Percentiles rank a stretch among this genome's conserved stretches.
These are phyloP conservation scores for Waltergamsia citrina DNA, from an alignment of 2,329 filamentous ascomycete species.

Conservation along the genomic window DNA sequence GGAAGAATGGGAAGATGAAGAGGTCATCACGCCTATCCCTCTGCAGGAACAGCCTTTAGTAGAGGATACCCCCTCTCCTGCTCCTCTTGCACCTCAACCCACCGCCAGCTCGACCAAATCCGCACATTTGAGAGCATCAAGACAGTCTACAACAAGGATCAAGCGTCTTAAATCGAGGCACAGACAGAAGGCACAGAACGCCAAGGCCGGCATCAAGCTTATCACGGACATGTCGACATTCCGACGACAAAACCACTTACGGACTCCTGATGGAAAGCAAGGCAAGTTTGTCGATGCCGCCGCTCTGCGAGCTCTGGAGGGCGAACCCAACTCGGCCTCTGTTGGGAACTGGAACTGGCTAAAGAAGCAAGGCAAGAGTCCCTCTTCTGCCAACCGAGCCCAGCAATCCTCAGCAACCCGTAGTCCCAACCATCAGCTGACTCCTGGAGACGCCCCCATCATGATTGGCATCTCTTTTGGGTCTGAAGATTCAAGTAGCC, in stretches of 20 bases:
- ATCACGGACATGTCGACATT: slow-evolving; percentile 58
- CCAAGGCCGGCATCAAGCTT: slow-evolving; percentile 54
- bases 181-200: slow-evolving; percentile 51
- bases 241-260: slow-evolving; percentile 30
- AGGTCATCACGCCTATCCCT: slow-evolving; percentile 28
- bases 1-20: slow-evolving; percentile 46
- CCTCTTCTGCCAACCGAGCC: slow-evolving; percentile 14
- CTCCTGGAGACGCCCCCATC: slow-evolving; percentile 61
- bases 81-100: background rate
- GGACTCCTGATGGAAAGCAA: slow-evolving; percentile 18
- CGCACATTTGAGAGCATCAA: background rate
- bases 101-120: background rate
- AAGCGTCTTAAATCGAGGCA: slow-evolving; percentile 46
- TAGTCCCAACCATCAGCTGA: slow-evolving; percentile 37
- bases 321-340: slow-evolving; percentile 40
- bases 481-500: slow-evolving; percentile 20
- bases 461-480: slow-evolving; percentile 62
- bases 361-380: slow-evolving; percentile 25
- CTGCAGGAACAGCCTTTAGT: slow-evolving; percentile 21
- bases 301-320: slow-evolving; percentile 50
- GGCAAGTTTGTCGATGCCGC: slow-evolving; percentile 48
- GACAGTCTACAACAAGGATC: slow-evolving; percentile 27
- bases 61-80: background rate
- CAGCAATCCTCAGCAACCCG: slow-evolving; percentile 14
- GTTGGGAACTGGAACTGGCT: slow-evolving; percentile 51